Evolutionary conservation across 1,139 yeast species (phyloP).

Genomic region (Blastobotrys indianensis): DNA sequence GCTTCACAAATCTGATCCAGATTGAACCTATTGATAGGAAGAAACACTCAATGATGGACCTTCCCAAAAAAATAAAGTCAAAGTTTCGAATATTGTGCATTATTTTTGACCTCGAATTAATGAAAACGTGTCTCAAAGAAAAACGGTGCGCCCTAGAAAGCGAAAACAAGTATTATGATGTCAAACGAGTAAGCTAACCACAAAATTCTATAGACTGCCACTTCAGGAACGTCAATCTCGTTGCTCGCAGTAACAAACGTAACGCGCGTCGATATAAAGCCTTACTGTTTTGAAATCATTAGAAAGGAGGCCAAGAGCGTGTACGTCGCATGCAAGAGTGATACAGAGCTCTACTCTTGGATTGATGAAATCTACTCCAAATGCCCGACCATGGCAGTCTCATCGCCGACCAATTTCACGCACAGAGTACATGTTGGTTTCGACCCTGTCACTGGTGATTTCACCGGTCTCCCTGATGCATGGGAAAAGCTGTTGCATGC

Average conservation of each 20-base stretch:
- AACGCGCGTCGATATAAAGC: slow-evolving; percentile 57
- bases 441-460: slow-evolving; percentile 41
- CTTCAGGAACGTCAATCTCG: slow-evolving; percentile 44
- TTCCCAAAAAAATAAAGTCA: no score
- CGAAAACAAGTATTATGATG: no score
- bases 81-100: no score
- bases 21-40: no score
- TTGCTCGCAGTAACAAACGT: slow-evolving; percentile 52
- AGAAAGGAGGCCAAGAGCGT: slow-evolving; percentile 58
- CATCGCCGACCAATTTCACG: slow-evolving; percentile 42
- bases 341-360: slow-evolving; percentile 84
- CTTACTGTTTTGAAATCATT: slow-evolving; percentile 73
- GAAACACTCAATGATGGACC: no score
- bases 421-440: slow-evolving; percentile 44
- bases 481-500: slow-evolving; percentile 40
- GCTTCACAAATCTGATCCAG: no score
- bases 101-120: no score
- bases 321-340: slow-evolving; percentile 68
- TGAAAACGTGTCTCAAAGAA: not conserved
- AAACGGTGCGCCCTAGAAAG: no score
- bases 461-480: slow-evolving; percentile 42
- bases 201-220: slow-evolving; percentile 13
- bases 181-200: no score
- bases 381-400: slow-evolving; percentile 74
- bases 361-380: slow-evolving; percentile 82